Base-by-base conservation (phyloP, 2,329 filamentous ascomycete genomes). In the Xylaria sp. region DNA sequence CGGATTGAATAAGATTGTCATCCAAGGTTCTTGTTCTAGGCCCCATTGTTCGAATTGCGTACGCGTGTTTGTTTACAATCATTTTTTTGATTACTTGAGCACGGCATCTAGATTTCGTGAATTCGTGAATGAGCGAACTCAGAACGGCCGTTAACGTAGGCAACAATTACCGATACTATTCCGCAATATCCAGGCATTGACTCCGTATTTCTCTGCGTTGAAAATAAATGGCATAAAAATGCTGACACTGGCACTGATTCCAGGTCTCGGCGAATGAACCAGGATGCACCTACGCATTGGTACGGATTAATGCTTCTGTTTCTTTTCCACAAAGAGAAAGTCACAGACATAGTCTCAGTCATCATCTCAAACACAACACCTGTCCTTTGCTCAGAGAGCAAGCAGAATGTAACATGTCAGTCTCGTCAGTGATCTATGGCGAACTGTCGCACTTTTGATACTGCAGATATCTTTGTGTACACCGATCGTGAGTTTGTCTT, bases 401-500 rank as follows among this genome's bases (percentile, higher is more conserved):
- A 30, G 16, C 16, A 7, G 18, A 52, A 52, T 18, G 9, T 39
- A n/a, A n/a, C n/a, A n/a, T 16, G 16, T 16, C 16, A 16, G 16
- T 16, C 16, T 16, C 55, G 18, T 48, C 44, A 42, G 44, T 51
- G n/a, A 50, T 46, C 39, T 49, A 52, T 54, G 19, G 35, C 35
- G 47, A 54, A 54, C n/a, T 53, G 4, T 39, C 23, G 13, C 52
- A 52, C 16, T 50, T 30, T 46, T 52, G 54, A 56, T 49, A 37
- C 10, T 51, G 23, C 35, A 18, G 8, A 52, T 53, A 55, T 13
- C 19, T 47, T 52, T 51, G 10, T 16, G 11, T 18, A n/a, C 4
- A 23, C 49, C 23, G 10, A 30, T 37, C 9, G 49, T 16, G 11
- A n/a, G 23, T 34, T 13, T 19, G 8, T 35, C 23, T 35, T 35